A percentile compares a stretch with the other conserved stretches of the same genome.
These are phyloP conservation scores for Bromus sterilis DNA, from an alignment of 176 grass and related monocot species.

Conservation along the genomic window DNA sequence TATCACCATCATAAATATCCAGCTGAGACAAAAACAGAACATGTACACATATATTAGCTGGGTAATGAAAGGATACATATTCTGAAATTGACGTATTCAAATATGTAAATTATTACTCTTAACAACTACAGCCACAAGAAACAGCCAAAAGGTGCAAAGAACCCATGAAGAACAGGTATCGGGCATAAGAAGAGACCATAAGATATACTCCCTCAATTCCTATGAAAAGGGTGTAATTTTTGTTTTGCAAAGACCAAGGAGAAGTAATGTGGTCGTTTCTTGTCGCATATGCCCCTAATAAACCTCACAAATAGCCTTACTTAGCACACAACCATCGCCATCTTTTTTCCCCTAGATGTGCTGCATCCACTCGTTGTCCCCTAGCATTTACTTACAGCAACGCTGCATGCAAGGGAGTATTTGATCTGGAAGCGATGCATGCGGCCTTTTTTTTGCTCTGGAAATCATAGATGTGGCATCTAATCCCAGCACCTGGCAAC, in stretches of 20 bases:
- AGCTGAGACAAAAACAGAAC: constrained; percentile 49
- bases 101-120: background rate
- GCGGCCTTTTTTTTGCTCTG: background rate
- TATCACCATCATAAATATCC: constrained; percentile 72
- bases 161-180: background rate
- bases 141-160: background rate
- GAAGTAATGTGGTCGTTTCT: no score
- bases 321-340: background rate
- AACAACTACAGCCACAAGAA: background rate
- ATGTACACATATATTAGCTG: background rate
- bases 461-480: background rate
- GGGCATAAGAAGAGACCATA: background rate
- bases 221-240: background rate
- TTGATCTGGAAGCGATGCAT: background rate
- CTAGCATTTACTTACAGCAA: background rate
- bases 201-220: background rate
- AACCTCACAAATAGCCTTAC: no score
- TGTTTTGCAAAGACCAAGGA: no score
- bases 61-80: background rate
- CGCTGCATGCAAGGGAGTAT: background rate
- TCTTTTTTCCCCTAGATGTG: background rate
- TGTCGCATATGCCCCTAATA: no score
- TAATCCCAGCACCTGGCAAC: background rate
- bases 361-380: background rate
- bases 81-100: background rate